Evolutionary conservation across 306 rosid species (phyloP).

Genomic region (Gleditsia sinensis): DNA sequence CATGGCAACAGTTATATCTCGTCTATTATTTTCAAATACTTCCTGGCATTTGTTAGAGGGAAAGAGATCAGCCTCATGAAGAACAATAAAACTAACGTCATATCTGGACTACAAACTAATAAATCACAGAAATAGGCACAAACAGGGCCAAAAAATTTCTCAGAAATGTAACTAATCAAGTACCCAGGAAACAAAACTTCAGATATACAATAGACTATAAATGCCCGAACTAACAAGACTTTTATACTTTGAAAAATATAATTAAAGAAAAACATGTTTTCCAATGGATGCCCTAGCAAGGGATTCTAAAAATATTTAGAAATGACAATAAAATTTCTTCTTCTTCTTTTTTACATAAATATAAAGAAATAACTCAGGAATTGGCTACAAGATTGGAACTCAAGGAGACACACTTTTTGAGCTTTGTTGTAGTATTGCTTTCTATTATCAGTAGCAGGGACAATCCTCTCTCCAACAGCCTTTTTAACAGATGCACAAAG

Average conservation of each 20-base stretch:
- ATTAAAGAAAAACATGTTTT: background rate
- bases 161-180: constrained; percentile 11
- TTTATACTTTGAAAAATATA: constrained; percentile 1
- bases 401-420: constrained; percentile 70
- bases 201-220: constrained; percentile 4
- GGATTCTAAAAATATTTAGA: background rate
- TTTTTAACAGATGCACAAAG: constrained; percentile 89
- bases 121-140: constrained; percentile 3
- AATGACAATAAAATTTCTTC: background rate
- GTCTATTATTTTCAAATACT: constrained; percentile 74
- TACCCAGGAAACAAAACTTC: constrained; percentile 5
- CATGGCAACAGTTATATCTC: constrained; percentile 81
- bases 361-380: background rate
- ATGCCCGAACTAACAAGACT: constrained; percentile 7
- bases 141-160: constrained; percentile 8
- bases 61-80: constrained; percentile 30
- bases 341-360: background rate
- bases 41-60: constrained; percentile 60
- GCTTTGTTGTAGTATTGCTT: constrained; percentile 85
- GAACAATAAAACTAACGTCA: constrained; percentile 6
- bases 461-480: constrained; percentile 97
- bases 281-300: background rate
- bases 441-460: constrained; percentile 80
- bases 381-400: constrained; percentile 21
- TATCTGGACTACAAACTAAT: constrained; percentile 26